A percentile compares a stretch with the other conserved stretches of the same genome.
Conservation (phyloP, 495 filamentous ascomycete genomes). For the Talaromyces proteolyticus region DNA sequence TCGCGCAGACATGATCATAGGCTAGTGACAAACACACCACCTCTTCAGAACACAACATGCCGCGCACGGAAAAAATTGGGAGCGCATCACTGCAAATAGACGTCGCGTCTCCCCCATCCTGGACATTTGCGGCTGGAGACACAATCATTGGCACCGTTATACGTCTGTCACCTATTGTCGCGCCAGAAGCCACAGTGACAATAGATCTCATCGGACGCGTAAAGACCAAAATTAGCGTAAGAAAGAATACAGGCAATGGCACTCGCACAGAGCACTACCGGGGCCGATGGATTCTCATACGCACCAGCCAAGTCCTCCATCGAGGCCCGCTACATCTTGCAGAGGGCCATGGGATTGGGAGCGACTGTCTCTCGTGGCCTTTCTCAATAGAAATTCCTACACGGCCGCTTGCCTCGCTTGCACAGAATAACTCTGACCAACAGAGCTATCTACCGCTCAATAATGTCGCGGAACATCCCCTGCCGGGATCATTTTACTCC, state of each 20-base stretch:
- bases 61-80: neutral
- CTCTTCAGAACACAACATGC: neutral
- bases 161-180: constrained; percentile 7
- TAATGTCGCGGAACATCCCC: constrained; percentile 4
- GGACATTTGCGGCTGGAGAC: constrained; percentile 12
- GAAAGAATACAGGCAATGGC: neutral
- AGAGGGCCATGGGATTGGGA: neutral
- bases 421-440: neutral
- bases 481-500: constrained; percentile 14
- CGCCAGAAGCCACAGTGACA: constrained; percentile 11
- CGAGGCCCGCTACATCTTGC: constrained; percentile 6
- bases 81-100: constrained; percentile 3
- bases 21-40: neutral
- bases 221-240: constrained; percentile 9
- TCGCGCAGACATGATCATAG: too few species aligned
- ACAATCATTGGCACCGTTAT: constrained; percentile 15
- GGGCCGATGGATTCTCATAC: constrained; percentile 5
- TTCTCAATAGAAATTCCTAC: constrained; percentile 12
- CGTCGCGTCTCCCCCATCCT: constrained; percentile 10
- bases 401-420: neutral
- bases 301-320: neutral
- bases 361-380: constrained; percentile 10
- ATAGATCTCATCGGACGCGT: constrained; percentile 9
- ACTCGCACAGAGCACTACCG: constrained; percentile 2
- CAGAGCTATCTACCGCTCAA: constrained; percentile 20